Base-by-base conservation (phyloP, 2,329 filamentous ascomycete species). In the Hypoxylon sp. region DNA sequence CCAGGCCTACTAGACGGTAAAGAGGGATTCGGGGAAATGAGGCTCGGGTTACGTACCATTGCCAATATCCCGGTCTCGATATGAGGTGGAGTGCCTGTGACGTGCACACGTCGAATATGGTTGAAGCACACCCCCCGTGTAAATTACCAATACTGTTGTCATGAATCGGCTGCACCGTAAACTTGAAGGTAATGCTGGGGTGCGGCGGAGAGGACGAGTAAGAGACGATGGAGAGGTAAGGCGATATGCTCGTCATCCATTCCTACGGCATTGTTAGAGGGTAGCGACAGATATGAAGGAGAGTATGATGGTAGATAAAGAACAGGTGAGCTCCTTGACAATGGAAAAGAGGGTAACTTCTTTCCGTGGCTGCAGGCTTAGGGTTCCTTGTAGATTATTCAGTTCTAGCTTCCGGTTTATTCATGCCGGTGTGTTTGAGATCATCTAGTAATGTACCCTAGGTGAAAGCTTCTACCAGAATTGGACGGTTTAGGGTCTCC, bases 71-170 rank as follows among this genome's bases (percentile, higher is more conserved):
- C 0, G 86, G 87, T 21, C 80, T 81, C 48, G 85, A 84, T 56
- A 91, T 77, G 39, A 89, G 83, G 8, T 85, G 78, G 11, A 93
- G 78, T 2, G 88, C 82, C 17, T 88, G 77, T 2, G 87, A 88
- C 0, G 91, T 92, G 72, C 87, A 85, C 63, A 87, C 81, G 79
- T 93, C 92, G 71, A 93, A 90, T 3, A 93, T 79, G 0, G 90
- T 90, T 2, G 91, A 86, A 0, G 88, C 84, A 69, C 88, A 90
- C 17, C 88, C 89, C 58, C 88, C 88, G 74, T 91, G 88, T 60
- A 91, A 79, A 79, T 85, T 90, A 27, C 78, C 77, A 13, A 85
- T 64, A 5, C 82, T 79, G 77, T 90, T 90, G 77, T 82, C 84
- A 79, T 90, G 85, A 2, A 80, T 72, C 0, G 80, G 77, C 62